phyloP scores from a whole-genome alignment of 306 rosid genomes.

The Mimosa pudica region DNA sequence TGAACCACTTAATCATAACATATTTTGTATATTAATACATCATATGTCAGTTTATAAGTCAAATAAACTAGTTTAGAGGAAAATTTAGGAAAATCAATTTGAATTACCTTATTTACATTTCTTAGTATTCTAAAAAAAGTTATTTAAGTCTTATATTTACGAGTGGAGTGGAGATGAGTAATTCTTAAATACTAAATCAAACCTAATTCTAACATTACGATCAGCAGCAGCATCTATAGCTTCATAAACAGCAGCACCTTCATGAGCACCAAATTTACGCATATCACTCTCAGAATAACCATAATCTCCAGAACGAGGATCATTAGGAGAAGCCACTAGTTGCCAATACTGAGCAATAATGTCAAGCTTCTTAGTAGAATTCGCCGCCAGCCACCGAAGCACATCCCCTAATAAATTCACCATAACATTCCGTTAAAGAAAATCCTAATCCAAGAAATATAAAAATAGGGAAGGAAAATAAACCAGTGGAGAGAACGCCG shows the following conservation, averaged over 20 bases:
- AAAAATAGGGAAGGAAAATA: background rate
- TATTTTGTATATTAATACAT: too few relatives aligned
- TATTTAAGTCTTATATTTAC: too few relatives aligned
- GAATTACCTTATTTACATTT: too few relatives aligned
- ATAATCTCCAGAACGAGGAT: constrained; percentile 80
- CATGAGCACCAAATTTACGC: constrained; percentile 64
- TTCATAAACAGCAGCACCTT: constrained; percentile 69
- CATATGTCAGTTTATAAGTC: too few relatives aligned
- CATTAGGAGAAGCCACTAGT: constrained; percentile 54
- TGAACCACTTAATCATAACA: too few relatives aligned
- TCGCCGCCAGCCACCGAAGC: constrained; percentile 77
- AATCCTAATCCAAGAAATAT: background rate
- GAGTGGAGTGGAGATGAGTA: too few relatives aligned
- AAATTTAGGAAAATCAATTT: too few relatives aligned
- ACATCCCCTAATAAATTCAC: constrained; percentile 63
- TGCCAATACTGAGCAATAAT: constrained; percentile 91
- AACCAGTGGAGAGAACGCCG: constrained; percentile 78
- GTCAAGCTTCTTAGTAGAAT: constrained; percentile 69
- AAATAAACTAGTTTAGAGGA: too few relatives aligned
- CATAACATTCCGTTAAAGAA: background rate
- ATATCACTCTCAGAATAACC: constrained; percentile 69
- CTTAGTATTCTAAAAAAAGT: too few relatives aligned
- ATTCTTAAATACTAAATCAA: background rate
- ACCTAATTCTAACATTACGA: constrained; percentile 72
- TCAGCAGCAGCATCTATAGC: constrained; percentile 75